These are phyloP conservation scores for Thielaviopsis euricoi DNA, from an alignment of 2,329 filamentous ascomycete species.

Conservation along the genomic window DNA sequence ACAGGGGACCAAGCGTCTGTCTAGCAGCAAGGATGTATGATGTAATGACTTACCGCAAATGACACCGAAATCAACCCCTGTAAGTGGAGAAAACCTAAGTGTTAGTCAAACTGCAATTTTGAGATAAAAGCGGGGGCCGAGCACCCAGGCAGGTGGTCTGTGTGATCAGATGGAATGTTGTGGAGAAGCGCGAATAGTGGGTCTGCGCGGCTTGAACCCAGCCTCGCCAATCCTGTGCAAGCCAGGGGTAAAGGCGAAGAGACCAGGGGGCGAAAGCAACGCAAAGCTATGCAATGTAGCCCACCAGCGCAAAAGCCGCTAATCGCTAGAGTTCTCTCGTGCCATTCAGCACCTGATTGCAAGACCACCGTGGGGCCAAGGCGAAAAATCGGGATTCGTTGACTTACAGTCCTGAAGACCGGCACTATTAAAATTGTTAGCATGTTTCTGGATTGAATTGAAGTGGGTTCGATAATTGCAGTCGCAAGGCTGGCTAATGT, in stretches of 20 bases:
- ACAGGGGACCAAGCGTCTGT: background rate
- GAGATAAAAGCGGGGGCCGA: background rate
- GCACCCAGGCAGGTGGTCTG: background rate
- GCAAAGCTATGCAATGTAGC: background rate
- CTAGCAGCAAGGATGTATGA: background rate
- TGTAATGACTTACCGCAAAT: constrained; percentile 42
- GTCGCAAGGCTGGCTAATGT: background rate
- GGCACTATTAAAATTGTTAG: constrained; percentile 10
- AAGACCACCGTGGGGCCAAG: too few species aligned
- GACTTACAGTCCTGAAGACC: constrained; percentile 12
- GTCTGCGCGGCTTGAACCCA: too few species aligned
- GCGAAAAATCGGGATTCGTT: too few species aligned
- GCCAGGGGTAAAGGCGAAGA: background rate
- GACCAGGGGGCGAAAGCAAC: background rate
- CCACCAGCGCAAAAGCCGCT: too few species aligned
- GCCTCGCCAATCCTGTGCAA: constrained; percentile 1
- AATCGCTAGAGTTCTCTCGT: too few species aligned
- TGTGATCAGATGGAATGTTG: background rate
- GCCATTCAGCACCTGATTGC: too few species aligned
- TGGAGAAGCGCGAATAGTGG: background rate
- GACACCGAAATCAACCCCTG: constrained; percentile 77
- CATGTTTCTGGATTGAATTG: background rate
- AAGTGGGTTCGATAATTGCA: background rate
- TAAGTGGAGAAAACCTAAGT: constrained; percentile 5
- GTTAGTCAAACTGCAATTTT: constrained; percentile 7